Evolutionary conservation across 2,329 filamentous ascomycete species (phyloP).

Genomic region (Fusarium sp.): DNA sequence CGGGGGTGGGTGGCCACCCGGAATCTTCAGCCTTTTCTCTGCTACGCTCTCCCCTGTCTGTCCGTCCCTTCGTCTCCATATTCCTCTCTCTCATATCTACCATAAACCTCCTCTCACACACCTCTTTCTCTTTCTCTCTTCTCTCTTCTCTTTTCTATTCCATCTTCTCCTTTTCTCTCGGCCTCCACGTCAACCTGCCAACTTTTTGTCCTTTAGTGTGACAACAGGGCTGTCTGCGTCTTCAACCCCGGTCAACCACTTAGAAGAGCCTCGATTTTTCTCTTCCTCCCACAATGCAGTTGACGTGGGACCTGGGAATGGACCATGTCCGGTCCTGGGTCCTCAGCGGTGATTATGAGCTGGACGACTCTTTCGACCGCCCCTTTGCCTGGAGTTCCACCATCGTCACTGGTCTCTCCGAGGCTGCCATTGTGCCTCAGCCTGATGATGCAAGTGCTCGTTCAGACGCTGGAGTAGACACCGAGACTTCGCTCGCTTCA

Average conservation of each 20-base stretch:
- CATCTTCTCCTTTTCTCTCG: not conserved
- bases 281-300: slow-evolving; percentile 36
- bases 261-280: slow-evolving; percentile 8
- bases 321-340: slow-evolving; percentile 45
- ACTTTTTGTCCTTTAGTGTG: not conserved
- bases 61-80: slow-evolving; percentile 15
- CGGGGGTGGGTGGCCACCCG: slow-evolving; percentile 34
- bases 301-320: slow-evolving; percentile 43
- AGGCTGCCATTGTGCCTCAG: slow-evolving; percentile 31
- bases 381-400: slow-evolving; percentile 40
- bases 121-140: slow-evolving; percentile 9
- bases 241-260: slow-evolving; percentile 13
- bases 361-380: slow-evolving; percentile 34
- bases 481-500: slow-evolving; percentile 11
- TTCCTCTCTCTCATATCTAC: slow-evolving; percentile 22
- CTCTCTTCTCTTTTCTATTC: slow-evolving; percentile 3
- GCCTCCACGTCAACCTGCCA: not conserved
- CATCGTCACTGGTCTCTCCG: slow-evolving; percentile 40
- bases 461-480: slow-evolving; percentile 19
- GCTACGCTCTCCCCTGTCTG: slow-evolving; percentile 26
- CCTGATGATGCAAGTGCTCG: slow-evolving; percentile 35
- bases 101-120: slow-evolving; percentile 26
- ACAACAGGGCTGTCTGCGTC: not conserved
- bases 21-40: slow-evolving; percentile 37
- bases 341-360: slow-evolving; percentile 37